Evolutionary conservation across 78 protist genomes (phyloP), one percentile per base, ranked within the genome.

Genomic region (Salpingoeca rosetta): DNA sequence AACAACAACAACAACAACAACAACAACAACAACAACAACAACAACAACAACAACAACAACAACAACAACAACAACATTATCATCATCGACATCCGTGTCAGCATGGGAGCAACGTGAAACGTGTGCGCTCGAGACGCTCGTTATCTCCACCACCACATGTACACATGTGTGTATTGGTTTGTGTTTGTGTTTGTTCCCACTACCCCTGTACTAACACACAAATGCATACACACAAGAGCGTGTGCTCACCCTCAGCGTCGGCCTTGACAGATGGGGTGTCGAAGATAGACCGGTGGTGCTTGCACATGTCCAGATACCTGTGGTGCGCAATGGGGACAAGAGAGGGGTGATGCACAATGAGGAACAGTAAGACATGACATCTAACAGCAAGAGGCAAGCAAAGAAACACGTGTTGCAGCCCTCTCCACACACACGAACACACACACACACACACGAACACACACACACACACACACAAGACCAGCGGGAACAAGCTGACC

Each of bases 271-370:
- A 22, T 51, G 72, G 36, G 35, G 84, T 89, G 73, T 41, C 80
- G 82, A n/a, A 85, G 78, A 89, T 81, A 42, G 40, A 35, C 75
- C 76, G 90, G 79, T 38, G 79, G 42, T 57, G 83, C 37, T 85
- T 74, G 86, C 84, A 75, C 45, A 76, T 37, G 31, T 82, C 88
- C 44, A 90, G 27, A 43, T 44, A 79, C 39, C 25, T 0, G n/a
- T n/a, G n/a, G n/a, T n/a, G n/a, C n/a, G n/a, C n/a, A n/a, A n/a
- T n/a, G n/a, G n/a, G n/a, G n/a, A n/a, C n/a, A n/a, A n/a, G n/a
- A n/a, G n/a, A n/a, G n/a, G n/a, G n/a, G n/a, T n/a, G n/a, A n/a
- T n/a, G n/a, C n/a, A n/a, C n/a, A n/a, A n/a, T n/a, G n/a, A n/a
- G n/a, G n/a, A n/a, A n/a, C n/a, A n/a, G n/a, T n/a, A n/a, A n/a